Evolutionary conservation across 495 filamentous ascomycete genomes (phyloP), one percentile per base, ranked within the genome.

Genomic region (Beverwykella pulmonaria): DNA sequence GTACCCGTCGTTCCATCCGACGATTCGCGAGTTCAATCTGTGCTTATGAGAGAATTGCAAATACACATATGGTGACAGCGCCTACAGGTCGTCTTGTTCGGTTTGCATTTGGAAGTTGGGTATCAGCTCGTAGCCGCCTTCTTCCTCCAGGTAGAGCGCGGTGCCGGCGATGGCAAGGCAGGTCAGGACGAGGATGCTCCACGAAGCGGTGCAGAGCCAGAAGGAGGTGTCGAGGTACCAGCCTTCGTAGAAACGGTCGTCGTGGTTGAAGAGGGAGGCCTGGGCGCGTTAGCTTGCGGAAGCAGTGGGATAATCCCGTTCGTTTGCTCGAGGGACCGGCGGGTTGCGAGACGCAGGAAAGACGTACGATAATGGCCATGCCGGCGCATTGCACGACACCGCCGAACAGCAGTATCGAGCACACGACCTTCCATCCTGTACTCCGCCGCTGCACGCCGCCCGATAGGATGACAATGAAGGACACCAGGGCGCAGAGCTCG

Each of bases 81-180:
- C 59, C 53, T 68, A 69, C 61, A 54, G 47, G 25, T 69, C 67
- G 41, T 59, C 61, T 60, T 69, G 34, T 20, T 59, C 55, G 30
- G 14, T 27, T 27, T 34, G 26, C 25, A 59, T 2, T 25, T 26
- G 54, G 26, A 20, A 12, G 39, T 65, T 68, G 23, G 85, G 87
- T 65, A 90, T 88, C 27, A 90, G 79, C 75, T 94, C 90, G 78
- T 97, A 97, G 10, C 90, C 92, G 60, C 88, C 92, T 75, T 97
- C 93, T 0, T 85, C 82, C 2, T 92, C 90, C 53, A 97, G 74
- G 10, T 89, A 73, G 59, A 83, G 80, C 12, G 84, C 88, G 3
- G 90, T 86, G 9, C 86, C 78, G 1, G 85, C 77, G 50, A 98
- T 74, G 19, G 81, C 84, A 25, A 75, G 80, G 0, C 85, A 86